Base-by-base conservation (phyloP, 1,284 basidiomycete genomes). In the Xerocomus amazonicus region DNA sequence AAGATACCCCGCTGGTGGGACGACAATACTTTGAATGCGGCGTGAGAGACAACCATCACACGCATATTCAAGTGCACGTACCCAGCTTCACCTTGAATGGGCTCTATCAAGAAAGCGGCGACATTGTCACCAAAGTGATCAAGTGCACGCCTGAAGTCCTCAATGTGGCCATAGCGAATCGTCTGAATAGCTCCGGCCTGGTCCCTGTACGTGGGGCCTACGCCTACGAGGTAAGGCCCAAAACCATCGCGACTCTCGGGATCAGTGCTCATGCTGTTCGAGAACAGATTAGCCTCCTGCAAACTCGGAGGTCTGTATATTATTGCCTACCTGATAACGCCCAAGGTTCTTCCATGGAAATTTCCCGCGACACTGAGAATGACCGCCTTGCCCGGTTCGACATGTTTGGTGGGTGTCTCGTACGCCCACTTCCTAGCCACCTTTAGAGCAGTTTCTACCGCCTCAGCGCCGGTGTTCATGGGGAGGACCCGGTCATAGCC, bases 391-490 rank as follows among this genome's bases (percentile, higher is more conserved):
- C 89, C 92, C 1, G 48, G 46, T 4, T 54, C 44, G 31, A 63
- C 56, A 0, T 7, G 50, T 87, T 84, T 29, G 83, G 76, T 36
- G 94, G 87, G 43, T 83, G 85, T 76, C 94, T 98, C 74, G 71
- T 96, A 95, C 51, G 83, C 93, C 93, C 94, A 97, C 73, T 95
- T 95, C 59, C 93, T 75, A 0, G 93, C 84, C 19, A 97, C 78
- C 77, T 93, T 92, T 57, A 90, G 61, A 16, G 78, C 75, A 0
- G 94, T 97, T 74, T 99, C 95, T 53, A 99, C 96, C 8, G 96
- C 96, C 67, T 99, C 96, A 2, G 94, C 95, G 38, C 96, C 96
- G 0, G 96, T 99, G 78, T 99, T 99, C 94, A 99, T 97, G 19
- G 96, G 96, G n/a, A 99, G 78, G 9, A 98, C 92, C 86, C 95